Percentiles rank a stretch among this genome's conserved stretches.
Conservation (phyloP, 192 early-diverging fungal species). For the Coemansia sp. region DNA sequence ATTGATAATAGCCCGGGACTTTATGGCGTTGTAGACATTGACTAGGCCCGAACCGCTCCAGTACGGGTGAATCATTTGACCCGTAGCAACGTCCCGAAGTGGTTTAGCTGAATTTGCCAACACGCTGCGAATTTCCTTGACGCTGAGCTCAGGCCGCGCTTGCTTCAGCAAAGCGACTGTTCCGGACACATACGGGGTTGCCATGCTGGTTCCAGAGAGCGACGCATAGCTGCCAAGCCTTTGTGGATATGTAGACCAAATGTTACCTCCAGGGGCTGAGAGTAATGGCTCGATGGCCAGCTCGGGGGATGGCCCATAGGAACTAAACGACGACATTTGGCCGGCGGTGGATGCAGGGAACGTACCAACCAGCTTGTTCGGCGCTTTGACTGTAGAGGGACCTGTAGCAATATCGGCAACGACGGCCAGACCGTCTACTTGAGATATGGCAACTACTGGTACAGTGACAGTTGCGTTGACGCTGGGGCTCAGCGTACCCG, state of each 20-base stretch:
- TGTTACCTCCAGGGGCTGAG: slow-evolving; percentile 70
- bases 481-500: slow-evolving; percentile 37
- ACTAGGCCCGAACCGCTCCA: slow-evolving; percentile 73
- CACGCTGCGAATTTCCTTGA: slow-evolving; percentile 30
- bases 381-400: slow-evolving; percentile 18
- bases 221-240: slow-evolving; percentile 48
- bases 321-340: slow-evolving; percentile 63
- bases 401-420: slow-evolving; percentile 18
- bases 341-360: slow-evolving; percentile 53
- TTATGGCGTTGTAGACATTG: slow-evolving; percentile 67
- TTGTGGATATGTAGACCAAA: slow-evolving; percentile 65
- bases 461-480: slow-evolving; percentile 30
- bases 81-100: slow-evolving; percentile 39
- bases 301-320: slow-evolving; percentile 68
- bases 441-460: slow-evolving; percentile 46
- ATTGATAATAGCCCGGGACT: slow-evolving; percentile 53
- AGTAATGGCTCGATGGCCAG: slow-evolving; percentile 65
- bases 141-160: slow-evolving; percentile 37
- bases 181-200: slow-evolving; percentile 76
- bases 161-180: slow-evolving; percentile 68
- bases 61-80: slow-evolving; percentile 49
- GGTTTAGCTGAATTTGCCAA: slow-evolving; percentile 62
- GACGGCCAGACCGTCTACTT: slow-evolving; percentile 44
- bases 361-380: slow-evolving; percentile 28
- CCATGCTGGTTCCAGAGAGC: slow-evolving; percentile 83